A percentile compares a stretch with the other conserved stretches of the same genome.
Evolutionary conservation across 768 basidiomycete species (phyloP).

Genomic region (Suillus weaverae): DNA sequence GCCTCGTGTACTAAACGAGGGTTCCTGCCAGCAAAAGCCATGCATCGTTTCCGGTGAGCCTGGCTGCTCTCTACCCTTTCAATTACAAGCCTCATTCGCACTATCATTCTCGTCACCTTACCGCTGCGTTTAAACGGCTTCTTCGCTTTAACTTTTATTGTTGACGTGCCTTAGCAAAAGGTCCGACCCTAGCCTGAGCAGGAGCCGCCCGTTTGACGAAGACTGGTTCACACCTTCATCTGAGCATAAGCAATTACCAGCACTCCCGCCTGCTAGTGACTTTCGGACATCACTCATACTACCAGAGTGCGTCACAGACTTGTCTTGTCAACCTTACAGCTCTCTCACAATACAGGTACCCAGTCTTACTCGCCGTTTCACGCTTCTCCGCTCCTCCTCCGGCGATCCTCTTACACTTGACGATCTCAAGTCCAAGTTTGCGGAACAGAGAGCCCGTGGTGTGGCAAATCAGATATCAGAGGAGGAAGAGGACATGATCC

Average conservation of each 20-base stretch:
- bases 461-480: constrained; percentile 69
- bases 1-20: constrained; percentile 70
- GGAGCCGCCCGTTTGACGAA: constrained; percentile 45
- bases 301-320: constrained; percentile 63
- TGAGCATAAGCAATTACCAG: constrained; percentile 45
- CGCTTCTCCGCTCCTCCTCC: constrained; percentile 67
- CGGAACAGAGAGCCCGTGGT: constrained; percentile 74
- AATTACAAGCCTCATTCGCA: constrained; percentile 23
- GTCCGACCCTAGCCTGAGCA: constrained; percentile 66
- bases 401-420: constrained; percentile 68
- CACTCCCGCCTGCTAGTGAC: constrained; percentile 67
- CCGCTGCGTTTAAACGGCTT: constrained; percentile 21
- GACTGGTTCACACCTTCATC: constrained; percentile 29
- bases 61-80: constrained; percentile 29
- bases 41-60: constrained; percentile 84
- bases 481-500: constrained; percentile 82
- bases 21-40: constrained; percentile 34
- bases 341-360: constrained; percentile 19
- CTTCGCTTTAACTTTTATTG: constrained; percentile 20
- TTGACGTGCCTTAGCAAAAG: constrained; percentile 56
- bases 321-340: constrained; percentile 13
- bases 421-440: constrained; percentile 64
- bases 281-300: constrained; percentile 87
- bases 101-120: constrained; percentile 21
- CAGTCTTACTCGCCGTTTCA: constrained; percentile 82